Conservation (phyloP, 441 rosid genomes). For the Pelargonium citronellum region DNA sequence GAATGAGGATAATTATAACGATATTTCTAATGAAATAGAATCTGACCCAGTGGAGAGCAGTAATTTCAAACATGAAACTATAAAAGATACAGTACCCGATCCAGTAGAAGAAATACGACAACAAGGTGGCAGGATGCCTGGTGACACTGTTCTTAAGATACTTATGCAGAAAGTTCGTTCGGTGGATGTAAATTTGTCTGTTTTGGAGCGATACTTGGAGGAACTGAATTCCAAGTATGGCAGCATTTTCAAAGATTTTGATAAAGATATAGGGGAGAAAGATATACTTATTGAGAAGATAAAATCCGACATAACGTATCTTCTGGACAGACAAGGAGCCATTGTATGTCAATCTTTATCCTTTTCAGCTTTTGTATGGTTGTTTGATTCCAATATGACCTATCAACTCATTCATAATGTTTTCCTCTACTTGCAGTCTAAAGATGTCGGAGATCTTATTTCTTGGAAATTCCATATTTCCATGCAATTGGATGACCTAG, state of each 20-base stretch:
- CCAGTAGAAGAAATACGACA: slow-evolving; percentile 62
- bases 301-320: slow-evolving; percentile 40
- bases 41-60: slow-evolving; percentile 28
- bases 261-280: slow-evolving; percentile 49
- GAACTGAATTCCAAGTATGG: slow-evolving; percentile 65
- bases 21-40: slow-evolving; percentile 27
- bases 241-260: slow-evolving; percentile 61
- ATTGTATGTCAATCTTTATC: slow-evolving; percentile 34
- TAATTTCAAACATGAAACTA: slow-evolving; percentile 31
- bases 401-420: slow-evolving; percentile 8
- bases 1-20: slow-evolving; percentile 35
- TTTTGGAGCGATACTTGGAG: slow-evolving; percentile 77
- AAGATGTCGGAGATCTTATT: slow-evolving; percentile 45
- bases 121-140: slow-evolving; percentile 80
- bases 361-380: slow-evolving; percentile 10
- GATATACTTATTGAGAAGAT: slow-evolving; percentile 38
- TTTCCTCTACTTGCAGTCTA: slow-evolving; percentile 38
- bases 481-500: slow-evolving; percentile 36
- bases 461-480: slow-evolving; percentile 56
- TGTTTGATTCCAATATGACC: background rate
- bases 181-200: slow-evolving; percentile 66
- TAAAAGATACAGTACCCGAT: slow-evolving; percentile 30
- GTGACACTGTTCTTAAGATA: slow-evolving; percentile 77
- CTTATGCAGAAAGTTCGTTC: slow-evolving; percentile 85
- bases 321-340: slow-evolving; percentile 36